Conservation (phyloP, 257 asterid genomes). For the Solanum peruvianum region DNA sequence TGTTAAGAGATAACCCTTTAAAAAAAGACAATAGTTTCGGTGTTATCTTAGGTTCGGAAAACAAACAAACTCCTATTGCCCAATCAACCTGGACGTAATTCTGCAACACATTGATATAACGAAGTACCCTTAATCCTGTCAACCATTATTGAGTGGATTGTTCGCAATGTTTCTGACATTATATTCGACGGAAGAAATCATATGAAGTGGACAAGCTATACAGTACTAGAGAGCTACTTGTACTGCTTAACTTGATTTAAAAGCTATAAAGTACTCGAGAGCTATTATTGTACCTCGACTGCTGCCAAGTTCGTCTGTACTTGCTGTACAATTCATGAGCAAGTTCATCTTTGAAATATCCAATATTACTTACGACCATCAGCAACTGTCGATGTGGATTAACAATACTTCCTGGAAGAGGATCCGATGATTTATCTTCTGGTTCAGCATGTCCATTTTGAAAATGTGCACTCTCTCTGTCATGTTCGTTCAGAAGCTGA, state of each 20-base stretch:
- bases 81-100: not conserved
- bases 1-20: not conserved
- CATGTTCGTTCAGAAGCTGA: constrained; percentile 47
- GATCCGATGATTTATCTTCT: constrained; percentile 41
- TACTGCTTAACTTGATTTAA: not conserved
- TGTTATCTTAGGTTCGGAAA: not conserved
- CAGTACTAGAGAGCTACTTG: not conserved
- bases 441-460: constrained; percentile 61
- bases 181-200: not conserved
- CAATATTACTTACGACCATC: constrained; percentile 94
- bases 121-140: not conserved
- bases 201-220: not conserved
- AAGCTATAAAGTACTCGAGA: not conserved
- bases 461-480: constrained; percentile 32
- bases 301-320: constrained; percentile 67
- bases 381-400: constrained; percentile 81
- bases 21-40: not conserved
- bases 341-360: constrained; percentile 94
- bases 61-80: not conserved
- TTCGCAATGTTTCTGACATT: not conserved
- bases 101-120: not conserved
- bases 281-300: constrained; percentile 41
- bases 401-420: constrained; percentile 68
- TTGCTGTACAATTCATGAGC: constrained; percentile 57
- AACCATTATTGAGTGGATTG: not conserved